Conservation (phyloP, 2,329 filamentous ascomycete genomes). For the Colletotrichum siamense region DNA sequence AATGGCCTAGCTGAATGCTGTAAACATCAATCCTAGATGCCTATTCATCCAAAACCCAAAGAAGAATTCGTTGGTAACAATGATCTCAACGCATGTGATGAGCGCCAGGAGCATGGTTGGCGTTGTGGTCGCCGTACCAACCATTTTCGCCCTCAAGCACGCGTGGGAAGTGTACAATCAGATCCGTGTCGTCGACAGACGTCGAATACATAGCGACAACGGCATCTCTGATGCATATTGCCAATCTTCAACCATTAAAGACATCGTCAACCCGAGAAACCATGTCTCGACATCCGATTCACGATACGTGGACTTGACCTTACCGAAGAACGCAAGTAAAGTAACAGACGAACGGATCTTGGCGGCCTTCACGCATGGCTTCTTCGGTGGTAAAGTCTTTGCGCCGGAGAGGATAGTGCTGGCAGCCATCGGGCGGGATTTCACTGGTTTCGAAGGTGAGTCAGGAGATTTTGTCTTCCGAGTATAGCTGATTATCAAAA, state of each 20-base stretch:
- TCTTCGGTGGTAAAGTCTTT: constrained; percentile 35
- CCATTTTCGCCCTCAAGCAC: neutral
- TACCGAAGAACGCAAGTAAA: constrained; percentile 15
- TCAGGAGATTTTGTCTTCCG: neutral
- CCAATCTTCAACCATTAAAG: constrained; percentile 26
- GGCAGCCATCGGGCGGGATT: neutral
- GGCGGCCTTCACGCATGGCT: constrained; percentile 31
- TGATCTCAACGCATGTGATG: neutral
- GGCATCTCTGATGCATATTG: constrained; percentile 27
- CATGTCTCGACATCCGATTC: constrained; percentile 26
- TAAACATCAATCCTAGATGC: neutral
- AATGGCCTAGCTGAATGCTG: neutral
- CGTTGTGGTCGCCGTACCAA: neutral
- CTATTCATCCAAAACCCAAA: neutral
- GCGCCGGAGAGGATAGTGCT: constrained; percentile 27
- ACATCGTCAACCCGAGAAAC: constrained; percentile 29
- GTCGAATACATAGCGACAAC: constrained; percentile 19
- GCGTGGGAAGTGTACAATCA: neutral
- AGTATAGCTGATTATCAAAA: neutral
- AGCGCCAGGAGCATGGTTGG: neutral
- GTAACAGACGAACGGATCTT: constrained; percentile 31
- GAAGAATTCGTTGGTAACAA: neutral
- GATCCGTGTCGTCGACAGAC: neutral
- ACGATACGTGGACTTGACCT: constrained; percentile 26
- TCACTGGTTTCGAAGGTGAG: neutral